These are phyloP conservation scores for Moelleriella libera DNA, from an alignment of 2,329 filamentous ascomycete species.

Conservation along the genomic window DNA sequence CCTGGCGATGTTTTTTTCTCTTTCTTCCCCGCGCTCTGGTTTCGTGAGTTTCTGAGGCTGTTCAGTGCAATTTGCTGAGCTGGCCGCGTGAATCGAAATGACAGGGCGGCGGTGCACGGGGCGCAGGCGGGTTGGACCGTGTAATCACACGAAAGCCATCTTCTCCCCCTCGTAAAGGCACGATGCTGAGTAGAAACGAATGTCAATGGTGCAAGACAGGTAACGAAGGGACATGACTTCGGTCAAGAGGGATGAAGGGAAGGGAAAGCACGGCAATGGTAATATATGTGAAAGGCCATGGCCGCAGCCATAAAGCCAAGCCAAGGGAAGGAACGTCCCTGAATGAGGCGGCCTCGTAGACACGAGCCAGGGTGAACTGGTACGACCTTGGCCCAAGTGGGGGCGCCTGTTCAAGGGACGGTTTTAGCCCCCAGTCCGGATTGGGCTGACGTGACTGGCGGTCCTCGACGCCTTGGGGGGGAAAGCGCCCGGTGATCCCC, in stretches of 20 bases:
- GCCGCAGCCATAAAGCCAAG: neutral
- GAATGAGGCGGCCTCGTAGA: neutral
- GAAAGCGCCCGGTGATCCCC: no score
- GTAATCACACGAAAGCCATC: no score
- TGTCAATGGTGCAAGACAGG: neutral
- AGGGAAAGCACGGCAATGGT: neutral
- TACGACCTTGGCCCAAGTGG: neutral
- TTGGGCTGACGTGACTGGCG: no score
- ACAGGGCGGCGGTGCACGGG: no score
- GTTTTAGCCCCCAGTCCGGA: neutral
- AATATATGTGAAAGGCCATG: neutral
- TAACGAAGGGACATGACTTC: neutral
- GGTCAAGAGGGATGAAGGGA: neutral
- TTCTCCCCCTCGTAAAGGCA: no score
- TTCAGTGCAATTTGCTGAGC: no score
- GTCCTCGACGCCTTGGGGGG: no score
- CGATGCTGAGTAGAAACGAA: no score
- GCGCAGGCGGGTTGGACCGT: no score
- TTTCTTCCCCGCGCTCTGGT: neutral
- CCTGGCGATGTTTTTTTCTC: neutral
- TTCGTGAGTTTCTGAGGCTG: no score
- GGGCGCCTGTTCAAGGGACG: neutral
- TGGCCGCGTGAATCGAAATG: no score
- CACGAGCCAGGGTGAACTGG: conserved; percentile 2
- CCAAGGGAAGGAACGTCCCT: neutral